A percentile compares a stretch with the other conserved stretches of the same genome.
Evolutionary conservation across 768 basidiomycete genomes (phyloP).

Genomic region (Suillus ampliporus): DNA sequence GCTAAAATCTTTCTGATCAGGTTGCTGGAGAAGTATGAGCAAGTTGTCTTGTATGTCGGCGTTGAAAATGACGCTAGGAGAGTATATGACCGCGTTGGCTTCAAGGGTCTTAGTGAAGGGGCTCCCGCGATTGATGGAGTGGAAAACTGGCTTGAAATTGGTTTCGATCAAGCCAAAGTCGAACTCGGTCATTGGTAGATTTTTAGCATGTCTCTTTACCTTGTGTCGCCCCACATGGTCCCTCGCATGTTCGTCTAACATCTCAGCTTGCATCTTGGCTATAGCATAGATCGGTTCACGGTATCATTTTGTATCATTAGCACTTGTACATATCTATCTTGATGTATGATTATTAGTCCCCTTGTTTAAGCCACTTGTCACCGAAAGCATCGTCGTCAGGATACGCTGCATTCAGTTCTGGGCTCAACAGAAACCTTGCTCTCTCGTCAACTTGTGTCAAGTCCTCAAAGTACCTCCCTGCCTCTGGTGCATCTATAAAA

Average conservation of each 20-base stretch:
- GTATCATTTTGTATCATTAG: not conserved
- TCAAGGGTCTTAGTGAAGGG: constrained; percentile 52
- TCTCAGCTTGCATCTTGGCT: not conserved
- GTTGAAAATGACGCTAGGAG: constrained; percentile 50
- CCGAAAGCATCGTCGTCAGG: constrained; percentile 53
- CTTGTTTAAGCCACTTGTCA: constrained; percentile 39
- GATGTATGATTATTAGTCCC: constrained; percentile 9
- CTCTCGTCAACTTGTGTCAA: constrained; percentile 29
- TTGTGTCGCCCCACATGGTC: not conserved
- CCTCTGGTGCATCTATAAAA: constrained; percentile 29
- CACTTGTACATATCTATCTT: not conserved
- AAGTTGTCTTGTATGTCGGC: constrained; percentile 71
- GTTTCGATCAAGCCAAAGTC: constrained; percentile 55
- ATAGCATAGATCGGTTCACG: constrained; percentile 2
- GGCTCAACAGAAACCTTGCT: constrained; percentile 47
- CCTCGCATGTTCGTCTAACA: not conserved
- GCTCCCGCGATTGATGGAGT: constrained; percentile 46
- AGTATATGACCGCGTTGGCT: constrained; percentile 72
- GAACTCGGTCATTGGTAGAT: constrained; percentile 71
- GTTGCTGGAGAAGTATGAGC: constrained; percentile 46
- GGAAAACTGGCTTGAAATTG: constrained; percentile 66
- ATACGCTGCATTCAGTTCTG: constrained; percentile 47
- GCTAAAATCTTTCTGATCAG: constrained; percentile 25
- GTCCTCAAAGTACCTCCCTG: constrained; percentile 46
- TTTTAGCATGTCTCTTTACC: constrained; percentile 2